Percentiles rank a stretch among this genome's conserved stretches.
Conservation (phyloP, 805 yeast genomes). For the Kregervanrija pseudodelftensis region DNA sequence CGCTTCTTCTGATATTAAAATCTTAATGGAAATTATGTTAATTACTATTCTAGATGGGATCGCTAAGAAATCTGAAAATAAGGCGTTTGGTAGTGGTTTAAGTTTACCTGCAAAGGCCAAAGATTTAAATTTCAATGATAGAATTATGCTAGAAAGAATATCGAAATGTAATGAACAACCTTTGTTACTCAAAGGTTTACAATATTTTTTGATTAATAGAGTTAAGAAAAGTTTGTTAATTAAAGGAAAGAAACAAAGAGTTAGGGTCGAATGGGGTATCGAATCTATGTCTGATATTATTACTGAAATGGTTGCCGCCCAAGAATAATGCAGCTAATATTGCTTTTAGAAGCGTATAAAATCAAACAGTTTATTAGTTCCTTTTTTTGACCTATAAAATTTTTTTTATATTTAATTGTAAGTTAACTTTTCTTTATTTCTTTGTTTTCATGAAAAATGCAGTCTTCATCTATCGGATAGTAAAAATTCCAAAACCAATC, state of each 20-base stretch:
- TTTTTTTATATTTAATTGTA: no score
- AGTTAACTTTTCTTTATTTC: not conserved
- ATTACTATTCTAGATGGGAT: conserved; percentile 59
- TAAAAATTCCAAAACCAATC: conserved; percentile 2
- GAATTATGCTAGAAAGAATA: conserved; percentile 27
- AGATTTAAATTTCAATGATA: conserved; percentile 29
- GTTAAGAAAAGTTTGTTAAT: conserved; percentile 41
- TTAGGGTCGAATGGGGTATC: conserved; percentile 63
- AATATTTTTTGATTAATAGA: conserved; percentile 46
- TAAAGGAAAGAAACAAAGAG: conserved; percentile 46
- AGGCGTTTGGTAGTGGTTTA: conserved; percentile 37
- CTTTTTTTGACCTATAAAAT: no score
- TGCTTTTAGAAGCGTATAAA: no score
- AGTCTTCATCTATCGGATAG: not conserved
- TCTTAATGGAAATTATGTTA: conserved; percentile 69
- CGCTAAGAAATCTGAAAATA: conserved; percentile 55
- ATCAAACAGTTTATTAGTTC: no score
- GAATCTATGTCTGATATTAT: conserved; percentile 47
- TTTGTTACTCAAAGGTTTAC: conserved; percentile 57
- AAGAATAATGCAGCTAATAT: conserved; percentile 6
- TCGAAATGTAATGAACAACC: conserved; percentile 53
- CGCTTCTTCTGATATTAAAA: conserved; percentile 47
- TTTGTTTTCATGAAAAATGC: not conserved
- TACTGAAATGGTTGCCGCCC: conserved; percentile 27
- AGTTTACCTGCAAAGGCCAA: conserved; percentile 19